Conservation (phyloP, 352 stramenopile genomes). For the Aphanomyces stellatus region DNA sequence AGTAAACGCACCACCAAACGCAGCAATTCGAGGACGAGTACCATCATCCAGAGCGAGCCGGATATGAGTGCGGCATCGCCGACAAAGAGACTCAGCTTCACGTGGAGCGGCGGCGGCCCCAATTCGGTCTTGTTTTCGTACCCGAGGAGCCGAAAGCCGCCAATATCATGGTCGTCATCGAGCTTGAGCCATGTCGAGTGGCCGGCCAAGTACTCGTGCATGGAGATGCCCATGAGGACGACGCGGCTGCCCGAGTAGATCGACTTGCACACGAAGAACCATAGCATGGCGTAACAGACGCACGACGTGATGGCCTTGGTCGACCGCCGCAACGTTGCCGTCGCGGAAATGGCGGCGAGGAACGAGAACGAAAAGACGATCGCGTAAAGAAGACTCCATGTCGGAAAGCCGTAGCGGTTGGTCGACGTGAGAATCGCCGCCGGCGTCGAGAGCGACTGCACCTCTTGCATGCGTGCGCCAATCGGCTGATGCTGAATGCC, state of each 20-base stretch:
- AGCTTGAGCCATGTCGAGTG: slow-evolving; percentile 9
- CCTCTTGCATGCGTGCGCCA: background rate
- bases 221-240: background rate
- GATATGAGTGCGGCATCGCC: slow-evolving; percentile 10
- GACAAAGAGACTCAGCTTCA: slow-evolving; percentile 3
- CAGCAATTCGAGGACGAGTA: slow-evolving; percentile 11
- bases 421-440: background rate
- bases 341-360: background rate
- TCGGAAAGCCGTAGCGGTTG: background rate
- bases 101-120: background rate
- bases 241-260: slow-evolving; percentile 6
- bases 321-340: background rate
- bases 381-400: slow-evolving; percentile 11
- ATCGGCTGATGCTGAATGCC: no score
- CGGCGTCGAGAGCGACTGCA: background rate
- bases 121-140: slow-evolving; percentile 2
- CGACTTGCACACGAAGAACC: slow-evolving; percentile 13
- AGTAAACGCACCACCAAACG: background rate
- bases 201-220: background rate
- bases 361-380: slow-evolving; percentile 15
- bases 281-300: slow-evolving; percentile 9
- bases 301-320: slow-evolving; percentile 12
- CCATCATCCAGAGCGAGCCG: slow-evolving; percentile 17
- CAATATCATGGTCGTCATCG: slow-evolving; percentile 1
- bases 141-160: slow-evolving; percentile 10